Percentiles rank a stretch among this genome's conserved stretches.
Conservation (phyloP, 1,284 basidiomycete genomes). For the Ustilago sp. region DNA sequence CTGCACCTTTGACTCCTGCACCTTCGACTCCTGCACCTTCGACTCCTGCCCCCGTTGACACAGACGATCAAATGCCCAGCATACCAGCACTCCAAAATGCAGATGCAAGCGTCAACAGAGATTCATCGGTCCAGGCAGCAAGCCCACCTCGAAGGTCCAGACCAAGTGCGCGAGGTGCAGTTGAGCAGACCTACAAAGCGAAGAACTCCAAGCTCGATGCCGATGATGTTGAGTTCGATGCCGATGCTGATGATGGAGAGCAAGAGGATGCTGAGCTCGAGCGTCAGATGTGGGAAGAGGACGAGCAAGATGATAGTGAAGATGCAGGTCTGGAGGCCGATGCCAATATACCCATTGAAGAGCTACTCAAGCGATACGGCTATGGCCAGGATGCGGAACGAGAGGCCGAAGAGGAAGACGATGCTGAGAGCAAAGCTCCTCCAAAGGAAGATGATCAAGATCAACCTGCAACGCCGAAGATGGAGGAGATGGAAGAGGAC, state of each 20-base stretch:
- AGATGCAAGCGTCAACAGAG: not conserved
- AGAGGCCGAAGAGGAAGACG: slow-evolving; percentile 31
- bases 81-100: slow-evolving; percentile 2
- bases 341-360: slow-evolving; percentile 74
- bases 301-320: slow-evolving; percentile 71
- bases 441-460: slow-evolving; percentile 5
- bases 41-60: slow-evolving; percentile 4
- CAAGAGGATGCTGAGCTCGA: slow-evolving; percentile 67
- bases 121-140: not conserved
- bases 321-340: slow-evolving; percentile 73
- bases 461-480: slow-evolving; percentile 4
- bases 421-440: slow-evolving; percentile 23
- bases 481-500: slow-evolving; percentile 3
- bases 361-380: slow-evolving; percentile 73
- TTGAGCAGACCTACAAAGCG: not conserved
- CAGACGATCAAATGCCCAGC: not conserved
- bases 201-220: slow-evolving; percentile 31
- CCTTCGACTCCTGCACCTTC: slow-evolving; percentile 13
- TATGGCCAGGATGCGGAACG: slow-evolving; percentile 39
- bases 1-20: slow-evolving; percentile 14
- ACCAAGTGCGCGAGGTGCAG: slow-evolving; percentile 13
- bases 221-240: slow-evolving; percentile 39
- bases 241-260: slow-evolving; percentile 41
- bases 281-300: slow-evolving; percentile 64
- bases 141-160: slow-evolving; percentile 14